Evolutionary conservation across 352 stramenopile species (phyloP).

Genomic region (Globisporangium paddicum): DNA sequence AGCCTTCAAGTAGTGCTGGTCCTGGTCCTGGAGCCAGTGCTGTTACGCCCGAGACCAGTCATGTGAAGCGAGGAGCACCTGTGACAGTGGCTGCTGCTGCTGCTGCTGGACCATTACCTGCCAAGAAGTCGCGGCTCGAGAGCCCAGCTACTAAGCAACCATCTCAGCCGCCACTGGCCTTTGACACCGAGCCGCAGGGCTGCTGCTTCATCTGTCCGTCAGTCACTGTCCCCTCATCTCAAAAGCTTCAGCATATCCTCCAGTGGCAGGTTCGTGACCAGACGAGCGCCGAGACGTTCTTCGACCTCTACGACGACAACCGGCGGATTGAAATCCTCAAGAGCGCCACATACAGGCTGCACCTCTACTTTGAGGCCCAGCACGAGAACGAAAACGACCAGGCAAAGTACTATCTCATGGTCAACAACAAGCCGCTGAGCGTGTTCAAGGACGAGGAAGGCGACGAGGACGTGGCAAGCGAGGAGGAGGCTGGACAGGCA

Average conservation of each 20-base stretch:
- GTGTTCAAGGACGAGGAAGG: neutral
- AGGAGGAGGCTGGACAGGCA: neutral
- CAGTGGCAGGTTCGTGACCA: slow-evolving; percentile 6
- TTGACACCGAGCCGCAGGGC: neutral
- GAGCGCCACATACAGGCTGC: neutral
- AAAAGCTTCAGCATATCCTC: neutral
- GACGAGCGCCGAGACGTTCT: neutral
- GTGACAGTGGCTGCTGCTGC: neutral
- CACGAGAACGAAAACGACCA: neutral
- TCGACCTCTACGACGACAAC: slow-evolving; percentile 8
- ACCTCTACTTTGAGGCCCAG: slow-evolving; percentile 1
- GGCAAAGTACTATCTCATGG: slow-evolving; percentile 2
- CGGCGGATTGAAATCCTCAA: slow-evolving; percentile 4
- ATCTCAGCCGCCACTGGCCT: too few relatives aligned
- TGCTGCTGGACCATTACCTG: too few relatives aligned
- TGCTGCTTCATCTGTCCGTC: slow-evolving; percentile 8
- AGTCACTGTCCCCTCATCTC: neutral
- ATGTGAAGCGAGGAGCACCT: neutral
- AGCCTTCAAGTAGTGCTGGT: too few relatives aligned
- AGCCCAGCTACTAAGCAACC: too few relatives aligned
- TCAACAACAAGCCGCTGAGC: slow-evolving; percentile 4
- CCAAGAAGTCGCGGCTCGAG: too few relatives aligned
- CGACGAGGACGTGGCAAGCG: neutral
- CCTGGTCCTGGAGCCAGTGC: too few relatives aligned
- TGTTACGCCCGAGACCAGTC: too few relatives aligned